A percentile compares a stretch with the other conserved stretches of the same genome.
phyloP scores from a whole-genome alignment of 768 basidiomycete genomes.

The Tephrocybe rancida region DNA sequence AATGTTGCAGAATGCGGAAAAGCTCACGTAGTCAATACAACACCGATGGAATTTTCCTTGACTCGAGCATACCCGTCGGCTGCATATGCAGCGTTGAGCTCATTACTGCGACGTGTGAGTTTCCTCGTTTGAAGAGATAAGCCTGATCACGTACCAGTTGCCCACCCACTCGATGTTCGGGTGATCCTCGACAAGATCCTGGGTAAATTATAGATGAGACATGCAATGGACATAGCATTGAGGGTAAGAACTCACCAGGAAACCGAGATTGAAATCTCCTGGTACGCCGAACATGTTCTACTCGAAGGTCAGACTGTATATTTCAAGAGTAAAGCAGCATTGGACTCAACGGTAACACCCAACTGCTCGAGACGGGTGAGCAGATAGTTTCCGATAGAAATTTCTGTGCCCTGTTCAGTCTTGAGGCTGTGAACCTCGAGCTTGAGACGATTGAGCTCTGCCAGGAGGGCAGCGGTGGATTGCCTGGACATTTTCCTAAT shows the following conservation, averaged over 20 bases:
- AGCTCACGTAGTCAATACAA: constrained; percentile 74
- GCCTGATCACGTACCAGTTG: constrained; percentile 58
- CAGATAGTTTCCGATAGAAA: constrained; percentile 56
- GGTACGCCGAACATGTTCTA: constrained; percentile 85
- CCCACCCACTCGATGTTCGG: constrained; percentile 84
- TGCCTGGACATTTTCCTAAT: constrained; percentile 19
- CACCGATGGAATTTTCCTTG: constrained; percentile 73
- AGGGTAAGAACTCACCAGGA: constrained; percentile 39
- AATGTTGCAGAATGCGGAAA: neutral
- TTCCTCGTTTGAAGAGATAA: too few species aligned
- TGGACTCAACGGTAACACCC: constrained; percentile 49
- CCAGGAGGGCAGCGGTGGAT: constrained; percentile 33
- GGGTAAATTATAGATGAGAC: neutral
- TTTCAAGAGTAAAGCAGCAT: neutral
- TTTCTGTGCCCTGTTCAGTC: constrained; percentile 36
- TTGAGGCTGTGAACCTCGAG: constrained; percentile 44
- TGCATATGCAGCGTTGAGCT: constrained; percentile 88
- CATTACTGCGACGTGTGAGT: constrained; percentile 53
- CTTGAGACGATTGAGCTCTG: constrained; percentile 48
- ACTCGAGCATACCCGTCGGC: constrained; percentile 93
- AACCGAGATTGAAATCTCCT: constrained; percentile 85
- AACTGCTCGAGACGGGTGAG: constrained; percentile 60
- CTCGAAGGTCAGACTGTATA: neutral
- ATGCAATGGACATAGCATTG: neutral
- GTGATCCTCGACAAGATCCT: constrained; percentile 86